These are phyloP conservation scores for Suillus sp. DNA, from an alignment of 768 basidiomycete genomes.

Conservation along the genomic window DNA sequence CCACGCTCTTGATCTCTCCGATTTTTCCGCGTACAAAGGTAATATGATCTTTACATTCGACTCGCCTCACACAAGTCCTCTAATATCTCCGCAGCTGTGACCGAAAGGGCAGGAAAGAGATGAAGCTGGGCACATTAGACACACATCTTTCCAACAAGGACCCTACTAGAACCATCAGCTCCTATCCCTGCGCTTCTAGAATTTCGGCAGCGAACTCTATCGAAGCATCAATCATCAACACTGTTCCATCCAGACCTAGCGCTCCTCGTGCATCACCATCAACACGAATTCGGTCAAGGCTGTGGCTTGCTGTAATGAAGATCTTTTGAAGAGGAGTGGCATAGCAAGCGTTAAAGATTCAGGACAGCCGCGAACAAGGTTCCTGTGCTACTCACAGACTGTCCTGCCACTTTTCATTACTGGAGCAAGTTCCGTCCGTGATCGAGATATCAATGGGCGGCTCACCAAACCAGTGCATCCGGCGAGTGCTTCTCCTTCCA, in stretches of 20 bases:
- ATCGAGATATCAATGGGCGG: background rate
- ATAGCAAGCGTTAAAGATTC: background rate
- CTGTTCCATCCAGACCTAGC: too few species aligned
- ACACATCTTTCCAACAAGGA: background rate
- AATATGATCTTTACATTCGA: too few species aligned
- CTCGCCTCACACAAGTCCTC: too few species aligned
- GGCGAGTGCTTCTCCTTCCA: constrained; percentile 5
- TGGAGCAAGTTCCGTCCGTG: constrained; percentile 13
- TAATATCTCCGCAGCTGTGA: too few species aligned
- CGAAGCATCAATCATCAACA: background rate
- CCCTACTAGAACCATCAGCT: background rate
- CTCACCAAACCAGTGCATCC: constrained; percentile 1
- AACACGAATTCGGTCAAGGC: constrained; percentile 5
- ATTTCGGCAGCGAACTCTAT: background rate
- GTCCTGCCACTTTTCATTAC: constrained; percentile 19
- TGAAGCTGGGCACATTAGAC: too few species aligned
- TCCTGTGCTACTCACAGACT: constrained; percentile 3
- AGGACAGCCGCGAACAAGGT: background rate
- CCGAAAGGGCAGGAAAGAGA: too few species aligned
- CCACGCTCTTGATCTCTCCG: too few species aligned
- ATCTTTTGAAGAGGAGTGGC: constrained; percentile 17
- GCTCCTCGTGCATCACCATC: background rate
- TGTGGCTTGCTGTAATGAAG: constrained; percentile 13
- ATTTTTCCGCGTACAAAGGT: too few species aligned
- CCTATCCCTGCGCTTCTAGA: background rate